A percentile compares a stretch with the other conserved stretches of the same genome.
Conservation (phyloP, 441 rosid species). For the Theobroma grandiflorum region DNA sequence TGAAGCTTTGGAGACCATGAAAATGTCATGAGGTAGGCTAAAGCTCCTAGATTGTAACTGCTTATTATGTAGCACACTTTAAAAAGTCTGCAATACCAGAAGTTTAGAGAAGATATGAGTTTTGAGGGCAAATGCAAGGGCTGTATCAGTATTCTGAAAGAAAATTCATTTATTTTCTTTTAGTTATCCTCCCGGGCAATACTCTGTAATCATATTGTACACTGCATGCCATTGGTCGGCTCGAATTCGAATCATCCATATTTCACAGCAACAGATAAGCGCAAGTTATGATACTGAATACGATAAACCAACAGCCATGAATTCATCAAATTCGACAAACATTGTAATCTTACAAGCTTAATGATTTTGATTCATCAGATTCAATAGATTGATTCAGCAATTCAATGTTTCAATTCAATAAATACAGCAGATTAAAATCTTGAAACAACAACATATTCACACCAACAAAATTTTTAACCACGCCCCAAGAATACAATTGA, state of each 20-base stretch:
- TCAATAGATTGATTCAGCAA: background rate
- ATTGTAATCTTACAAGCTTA: background rate
- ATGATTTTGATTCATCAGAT: background rate
- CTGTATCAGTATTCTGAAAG: background rate
- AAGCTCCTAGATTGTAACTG: background rate
- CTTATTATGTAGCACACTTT: background rate
- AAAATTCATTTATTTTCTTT: background rate
- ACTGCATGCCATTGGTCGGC: background rate
- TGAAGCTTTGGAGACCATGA: background rate
- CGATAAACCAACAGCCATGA: background rate
- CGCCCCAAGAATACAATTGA: background rate
- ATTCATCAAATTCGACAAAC: background rate
- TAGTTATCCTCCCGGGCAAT: background rate
- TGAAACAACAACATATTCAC: conserved; percentile 14
- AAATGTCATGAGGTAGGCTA: background rate
- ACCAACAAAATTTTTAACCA: conserved; percentile 16
- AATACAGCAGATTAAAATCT: background rate
- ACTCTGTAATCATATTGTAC: background rate
- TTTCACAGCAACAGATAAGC: background rate
- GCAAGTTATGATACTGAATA: background rate
- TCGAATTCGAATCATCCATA: background rate
- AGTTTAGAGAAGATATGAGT: background rate
- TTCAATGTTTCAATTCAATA: background rate
- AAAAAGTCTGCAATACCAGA: background rate
- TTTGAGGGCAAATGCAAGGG: background rate